Conservation (phyloP, 768 basidiomycete genomes). For the Infundibulicybe gibba region DNA sequence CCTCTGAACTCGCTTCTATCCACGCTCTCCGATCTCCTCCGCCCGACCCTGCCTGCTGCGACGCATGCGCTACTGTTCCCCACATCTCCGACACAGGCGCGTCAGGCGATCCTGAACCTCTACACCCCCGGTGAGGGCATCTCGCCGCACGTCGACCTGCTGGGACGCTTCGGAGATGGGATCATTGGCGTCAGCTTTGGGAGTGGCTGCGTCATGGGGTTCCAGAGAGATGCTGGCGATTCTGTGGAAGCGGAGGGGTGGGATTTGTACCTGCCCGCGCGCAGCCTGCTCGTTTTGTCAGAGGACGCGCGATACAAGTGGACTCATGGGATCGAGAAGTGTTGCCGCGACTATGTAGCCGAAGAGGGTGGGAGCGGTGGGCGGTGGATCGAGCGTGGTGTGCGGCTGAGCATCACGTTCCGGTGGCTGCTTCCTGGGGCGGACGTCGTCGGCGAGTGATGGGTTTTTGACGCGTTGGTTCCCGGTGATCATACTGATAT, state of each 20-base stretch:
- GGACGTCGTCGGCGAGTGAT: conserved; percentile 58
- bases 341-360: conserved; percentile 58
- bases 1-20: conserved; percentile 53
- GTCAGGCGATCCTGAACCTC: conserved; percentile 88
- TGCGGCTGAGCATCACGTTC: conserved; percentile 79
- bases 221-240: conserved; percentile 31
- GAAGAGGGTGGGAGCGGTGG: conserved; percentile 14
- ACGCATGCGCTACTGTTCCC: conserved; percentile 65
- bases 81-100: conserved; percentile 37
- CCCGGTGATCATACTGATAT: too few relatives aligned
- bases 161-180: conserved; percentile 81
- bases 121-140: conserved; percentile 92
- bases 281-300: conserved; percentile 75
- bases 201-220: conserved; percentile 79
- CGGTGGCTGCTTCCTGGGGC: conserved; percentile 85
- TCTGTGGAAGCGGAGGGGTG: conserved; percentile 11
- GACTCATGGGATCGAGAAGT: conserved; percentile 82
- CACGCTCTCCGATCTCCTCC: conserved; percentile 43
- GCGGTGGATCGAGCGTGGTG: conserved; percentile 45
- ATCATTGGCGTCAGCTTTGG: conserved; percentile 86
- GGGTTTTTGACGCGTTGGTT: background rate
- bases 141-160: conserved; percentile 81
- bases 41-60: conserved; percentile 42
- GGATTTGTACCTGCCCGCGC: conserved; percentile 70
- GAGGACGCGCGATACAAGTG: conserved; percentile 82